These are phyloP conservation scores for Thermomucor indicae-seudaticae DNA, from an alignment of 371 early-diverging fungal genomes.

Conservation along the genomic window DNA sequence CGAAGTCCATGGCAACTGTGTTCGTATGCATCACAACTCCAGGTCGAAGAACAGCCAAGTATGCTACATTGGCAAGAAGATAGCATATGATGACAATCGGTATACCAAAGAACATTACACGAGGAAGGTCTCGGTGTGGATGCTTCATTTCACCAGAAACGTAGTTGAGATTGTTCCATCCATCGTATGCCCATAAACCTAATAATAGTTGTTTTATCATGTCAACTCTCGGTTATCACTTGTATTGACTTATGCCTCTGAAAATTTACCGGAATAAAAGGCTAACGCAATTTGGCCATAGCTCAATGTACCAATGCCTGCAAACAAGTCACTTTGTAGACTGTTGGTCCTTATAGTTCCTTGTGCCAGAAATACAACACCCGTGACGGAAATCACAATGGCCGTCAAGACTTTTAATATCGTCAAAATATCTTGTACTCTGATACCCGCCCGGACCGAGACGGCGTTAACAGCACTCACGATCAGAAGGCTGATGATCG, in stretches of 20 bases:
- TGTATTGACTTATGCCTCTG: background rate
- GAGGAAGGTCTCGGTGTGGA: constrained; percentile 78
- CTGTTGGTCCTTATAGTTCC: constrained; percentile 46
- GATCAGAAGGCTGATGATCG: constrained; percentile 55
- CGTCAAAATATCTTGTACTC: constrained; percentile 80
- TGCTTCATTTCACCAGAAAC: constrained; percentile 89
- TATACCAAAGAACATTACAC: constrained; percentile 62
- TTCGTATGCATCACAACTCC: constrained; percentile 65
- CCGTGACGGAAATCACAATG: constrained; percentile 70
- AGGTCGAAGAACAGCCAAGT: constrained; percentile 75
- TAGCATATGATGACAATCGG: constrained; percentile 76
- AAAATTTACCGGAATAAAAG: constrained; percentile 58
- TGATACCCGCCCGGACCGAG: constrained; percentile 67
- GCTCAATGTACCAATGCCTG: constrained; percentile 46
- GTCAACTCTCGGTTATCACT: background rate
- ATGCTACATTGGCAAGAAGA: constrained; percentile 82
- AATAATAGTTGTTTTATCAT: too few species aligned
- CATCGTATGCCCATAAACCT: constrained; percentile 92
- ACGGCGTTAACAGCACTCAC: constrained; percentile 72
- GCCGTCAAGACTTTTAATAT: constrained; percentile 77
- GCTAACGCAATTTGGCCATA: constrained; percentile 77
- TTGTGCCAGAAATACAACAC: constrained; percentile 66
- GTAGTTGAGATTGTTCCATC: constrained; percentile 85
- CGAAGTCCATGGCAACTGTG: constrained; percentile 73
- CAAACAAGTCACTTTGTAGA: constrained; percentile 63